These are phyloP conservation scores for Auricularia heimuer DNA, from an alignment of 768 basidiomycete genomes.

Conservation along the genomic window DNA sequence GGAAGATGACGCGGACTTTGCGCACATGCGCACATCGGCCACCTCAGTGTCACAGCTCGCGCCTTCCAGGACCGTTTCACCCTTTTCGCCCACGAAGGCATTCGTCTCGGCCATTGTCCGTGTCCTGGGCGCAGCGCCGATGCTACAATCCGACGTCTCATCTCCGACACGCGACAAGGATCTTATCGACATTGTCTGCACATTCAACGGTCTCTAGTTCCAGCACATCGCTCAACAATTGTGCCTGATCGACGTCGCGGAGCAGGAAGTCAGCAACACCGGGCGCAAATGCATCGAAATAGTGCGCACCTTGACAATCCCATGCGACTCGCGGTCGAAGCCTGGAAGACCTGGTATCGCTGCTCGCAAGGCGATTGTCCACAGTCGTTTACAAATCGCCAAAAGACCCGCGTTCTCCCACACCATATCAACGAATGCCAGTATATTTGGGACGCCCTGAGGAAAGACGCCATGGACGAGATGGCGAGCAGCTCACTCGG, in stretches of 20 bases:
- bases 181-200: conserved; percentile 42
- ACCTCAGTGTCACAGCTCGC: background rate
- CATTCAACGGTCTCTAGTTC: conserved; percentile 45
- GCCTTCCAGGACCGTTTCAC: background rate
- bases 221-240: conserved; percentile 34
- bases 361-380: background rate
- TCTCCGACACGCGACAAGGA: conserved; percentile 55
- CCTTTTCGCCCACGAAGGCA: background rate
- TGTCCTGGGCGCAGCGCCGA: conserved; percentile 54
- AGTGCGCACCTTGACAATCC: background rate
- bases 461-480: background rate
- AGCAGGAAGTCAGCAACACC: background rate
- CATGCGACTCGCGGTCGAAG: background rate
- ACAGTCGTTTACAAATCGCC: background rate
- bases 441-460: background rate
- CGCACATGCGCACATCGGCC: background rate
- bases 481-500: background rate
- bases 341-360: background rate
- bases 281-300: background rate
- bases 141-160: conserved; percentile 47
- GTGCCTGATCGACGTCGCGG: background rate
- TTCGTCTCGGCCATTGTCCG: background rate
- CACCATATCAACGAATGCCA: background rate
- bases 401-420: background rate
- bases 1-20: background rate